Evolutionary conservation across 441 rosid genomes (phyloP).

Genomic region (Populus hybrid): DNA sequence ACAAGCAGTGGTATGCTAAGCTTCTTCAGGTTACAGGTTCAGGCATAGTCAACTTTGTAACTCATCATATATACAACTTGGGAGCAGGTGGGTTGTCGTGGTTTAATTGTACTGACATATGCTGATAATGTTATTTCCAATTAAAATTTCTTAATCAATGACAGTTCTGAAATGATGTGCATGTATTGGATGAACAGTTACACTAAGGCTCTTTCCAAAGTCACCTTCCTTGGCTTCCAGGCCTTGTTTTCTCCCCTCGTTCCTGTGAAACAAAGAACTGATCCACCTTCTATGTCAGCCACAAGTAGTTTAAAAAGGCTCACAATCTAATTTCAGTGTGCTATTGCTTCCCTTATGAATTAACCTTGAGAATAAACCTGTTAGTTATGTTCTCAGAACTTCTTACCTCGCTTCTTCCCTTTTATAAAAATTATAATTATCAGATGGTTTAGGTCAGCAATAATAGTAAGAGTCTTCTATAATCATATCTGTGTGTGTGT

Average conservation of each 20-base stretch:
- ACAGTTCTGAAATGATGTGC: neutral
- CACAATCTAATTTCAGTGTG: neutral
- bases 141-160: neutral
- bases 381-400: neutral
- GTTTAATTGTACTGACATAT: neutral
- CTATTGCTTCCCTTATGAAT: neutral
- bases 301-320: neutral
- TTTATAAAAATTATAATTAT: too few relatives aligned
- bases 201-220: neutral
- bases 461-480: neutral
- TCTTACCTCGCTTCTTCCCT: neutral
- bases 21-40: conserved; percentile 82
- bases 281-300: neutral
- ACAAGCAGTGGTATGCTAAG: conserved; percentile 64
- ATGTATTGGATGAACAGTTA: neutral
- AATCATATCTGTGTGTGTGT: neutral
- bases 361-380: neutral
- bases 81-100: conserved; percentile 59
- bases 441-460: neutral
- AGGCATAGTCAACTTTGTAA: conserved; percentile 51
- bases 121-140: neutral
- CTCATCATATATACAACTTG: conserved; percentile 94
- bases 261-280: neutral
- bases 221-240: conserved; percentile 8
- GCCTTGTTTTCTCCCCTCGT: neutral